A percentile compares a stretch with the other conserved stretches of the same genome.
Evolutionary conservation across 2,329 filamentous ascomycete species (phyloP).

Genomic region (Parastagonospora avenae): DNA sequence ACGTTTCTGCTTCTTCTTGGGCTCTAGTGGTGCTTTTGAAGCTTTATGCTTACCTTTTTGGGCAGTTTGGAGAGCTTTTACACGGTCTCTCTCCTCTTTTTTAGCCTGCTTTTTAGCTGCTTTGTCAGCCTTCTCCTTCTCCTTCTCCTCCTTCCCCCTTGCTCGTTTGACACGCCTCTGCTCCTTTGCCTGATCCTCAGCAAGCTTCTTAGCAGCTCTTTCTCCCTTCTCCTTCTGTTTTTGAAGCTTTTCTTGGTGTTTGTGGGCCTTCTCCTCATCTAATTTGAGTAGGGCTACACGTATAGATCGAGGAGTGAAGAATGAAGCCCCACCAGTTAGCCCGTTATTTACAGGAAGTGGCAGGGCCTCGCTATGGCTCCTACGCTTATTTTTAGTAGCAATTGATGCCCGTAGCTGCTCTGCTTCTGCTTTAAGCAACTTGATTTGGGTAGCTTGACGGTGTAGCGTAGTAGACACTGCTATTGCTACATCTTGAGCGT

Average conservation of each 20-base stretch:
- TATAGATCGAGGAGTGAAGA: constrained; percentile 1
- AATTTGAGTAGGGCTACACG: not conserved
- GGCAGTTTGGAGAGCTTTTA: constrained; percentile 2
- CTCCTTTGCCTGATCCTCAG: not conserved
- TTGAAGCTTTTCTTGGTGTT: not conserved
- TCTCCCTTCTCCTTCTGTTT: not conserved
- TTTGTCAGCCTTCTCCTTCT: constrained; percentile 1
- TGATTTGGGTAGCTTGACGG: not conserved
- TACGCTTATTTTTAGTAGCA: constrained; percentile 2
- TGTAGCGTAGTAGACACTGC: too few relatives aligned
- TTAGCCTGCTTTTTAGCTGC: too few relatives aligned
- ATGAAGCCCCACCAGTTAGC: constrained; percentile 1
- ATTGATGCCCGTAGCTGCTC: not conserved
- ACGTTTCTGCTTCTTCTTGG: not conserved
- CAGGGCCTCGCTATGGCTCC: not conserved
- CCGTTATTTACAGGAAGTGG: not conserved
- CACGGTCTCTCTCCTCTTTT: not conserved
- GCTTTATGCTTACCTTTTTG: constrained; percentile 2
- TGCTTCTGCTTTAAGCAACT: constrained; percentile 1
- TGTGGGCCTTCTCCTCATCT: not conserved
- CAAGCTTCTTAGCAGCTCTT: not conserved
- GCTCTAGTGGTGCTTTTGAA: not conserved
- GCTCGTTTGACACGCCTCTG: not conserved
- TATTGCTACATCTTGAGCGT: too few relatives aligned
- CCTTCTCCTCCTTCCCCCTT: constrained; percentile 1